Evolutionary conservation across 495 filamentous ascomycete genomes (phyloP).

Genomic region (Neurospora discreta): DNA sequence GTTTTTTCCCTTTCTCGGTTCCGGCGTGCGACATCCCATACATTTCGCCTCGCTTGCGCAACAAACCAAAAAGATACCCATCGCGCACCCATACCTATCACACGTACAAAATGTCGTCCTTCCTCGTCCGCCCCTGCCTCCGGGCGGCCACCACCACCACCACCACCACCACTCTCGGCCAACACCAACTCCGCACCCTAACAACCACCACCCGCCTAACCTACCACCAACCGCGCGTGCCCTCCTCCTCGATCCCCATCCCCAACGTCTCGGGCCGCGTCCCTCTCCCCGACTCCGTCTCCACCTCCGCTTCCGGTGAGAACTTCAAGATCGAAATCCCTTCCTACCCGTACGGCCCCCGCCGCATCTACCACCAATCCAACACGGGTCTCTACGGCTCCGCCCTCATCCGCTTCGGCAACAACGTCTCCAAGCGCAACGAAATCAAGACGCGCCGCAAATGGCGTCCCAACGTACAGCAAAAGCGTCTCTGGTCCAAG

Average conservation of each 20-base stretch:
- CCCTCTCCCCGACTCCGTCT: constrained; percentile 23
- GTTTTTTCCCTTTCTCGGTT: neutral
- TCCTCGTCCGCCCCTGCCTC: constrained; percentile 6
- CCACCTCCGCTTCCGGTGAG: constrained; percentile 11
- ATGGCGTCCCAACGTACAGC: constrained; percentile 84
- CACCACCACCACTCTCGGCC: constrained; percentile 1
- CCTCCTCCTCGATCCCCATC: constrained; percentile 32
- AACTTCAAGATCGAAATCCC: constrained; percentile 40
- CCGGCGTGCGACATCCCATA: no score
- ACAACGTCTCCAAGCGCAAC: constrained; percentile 69
- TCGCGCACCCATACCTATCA: constrained; percentile 3
- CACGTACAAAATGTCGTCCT: constrained; percentile 7
- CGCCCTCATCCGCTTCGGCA: constrained; percentile 74
- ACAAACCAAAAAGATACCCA: constrained; percentile 5
- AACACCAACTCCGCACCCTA: neutral
- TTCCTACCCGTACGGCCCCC: constrained; percentile 75
- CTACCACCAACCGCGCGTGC: constrained; percentile 12
- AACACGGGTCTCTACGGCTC: constrained; percentile 79
- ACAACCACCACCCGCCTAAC: neutral
- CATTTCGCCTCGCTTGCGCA: no score
- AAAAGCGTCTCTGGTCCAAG: constrained; percentile 62
- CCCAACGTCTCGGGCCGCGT: constrained; percentile 28
- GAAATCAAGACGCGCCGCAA: constrained; percentile 72
- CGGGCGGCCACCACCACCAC: constrained; percentile 6
- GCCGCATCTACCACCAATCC: constrained; percentile 70